Evolutionary conservation across 2,329 filamentous ascomycete species (phyloP).

Genomic region (Sarocladiaceae sp.): DNA sequence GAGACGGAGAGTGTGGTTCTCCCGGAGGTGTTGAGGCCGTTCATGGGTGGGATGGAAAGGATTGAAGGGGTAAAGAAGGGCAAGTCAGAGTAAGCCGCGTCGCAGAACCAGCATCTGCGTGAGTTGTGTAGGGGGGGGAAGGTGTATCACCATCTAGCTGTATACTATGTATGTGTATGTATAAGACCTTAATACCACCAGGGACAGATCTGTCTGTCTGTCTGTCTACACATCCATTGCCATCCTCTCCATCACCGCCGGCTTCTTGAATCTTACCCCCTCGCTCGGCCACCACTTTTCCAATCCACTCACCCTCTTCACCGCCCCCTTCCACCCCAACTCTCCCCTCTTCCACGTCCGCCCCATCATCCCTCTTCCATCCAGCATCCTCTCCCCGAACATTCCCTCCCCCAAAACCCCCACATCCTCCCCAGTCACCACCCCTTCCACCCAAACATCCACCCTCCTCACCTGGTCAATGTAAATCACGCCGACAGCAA

Average conservation of each 20-base stretch:
- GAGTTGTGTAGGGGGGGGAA: too few species aligned
- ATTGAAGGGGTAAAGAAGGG: slow-evolving; percentile 42
- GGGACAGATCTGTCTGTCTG: too few species aligned
- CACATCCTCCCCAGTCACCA: slow-evolving; percentile 24
- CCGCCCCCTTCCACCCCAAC: slow-evolving; percentile 41
- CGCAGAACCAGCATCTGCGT: slow-evolving; percentile 12
- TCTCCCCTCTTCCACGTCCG: slow-evolving; percentile 36
- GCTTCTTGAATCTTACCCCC: slow-evolving; percentile 21
- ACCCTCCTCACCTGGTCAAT: slow-evolving; percentile 39
- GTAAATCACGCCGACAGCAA: slow-evolving; percentile 39
- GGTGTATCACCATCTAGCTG: too few species aligned
- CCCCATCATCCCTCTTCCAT: slow-evolving; percentile 19
- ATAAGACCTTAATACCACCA: too few species aligned
- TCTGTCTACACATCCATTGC: slow-evolving; percentile 6
- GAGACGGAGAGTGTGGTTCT: slow-evolving; percentile 59
- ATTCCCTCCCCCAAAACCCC: slow-evolving; percentile 31
- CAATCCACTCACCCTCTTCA: slow-evolving; percentile 32
- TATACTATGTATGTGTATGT: too few species aligned
- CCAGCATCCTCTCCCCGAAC: slow-evolving; percentile 22
- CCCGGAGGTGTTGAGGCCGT: slow-evolving; percentile 72
- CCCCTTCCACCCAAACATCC: slow-evolving; percentile 41
- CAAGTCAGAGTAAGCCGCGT: too few species aligned
- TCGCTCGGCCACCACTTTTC: slow-evolving; percentile 13
- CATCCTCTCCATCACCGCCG: slow-evolving; percentile 18
- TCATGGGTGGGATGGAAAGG: slow-evolving; percentile 70